Conservation (phyloP, 2,329 filamentous ascomycete species). For the Botrytis byssoidea region DNA sequence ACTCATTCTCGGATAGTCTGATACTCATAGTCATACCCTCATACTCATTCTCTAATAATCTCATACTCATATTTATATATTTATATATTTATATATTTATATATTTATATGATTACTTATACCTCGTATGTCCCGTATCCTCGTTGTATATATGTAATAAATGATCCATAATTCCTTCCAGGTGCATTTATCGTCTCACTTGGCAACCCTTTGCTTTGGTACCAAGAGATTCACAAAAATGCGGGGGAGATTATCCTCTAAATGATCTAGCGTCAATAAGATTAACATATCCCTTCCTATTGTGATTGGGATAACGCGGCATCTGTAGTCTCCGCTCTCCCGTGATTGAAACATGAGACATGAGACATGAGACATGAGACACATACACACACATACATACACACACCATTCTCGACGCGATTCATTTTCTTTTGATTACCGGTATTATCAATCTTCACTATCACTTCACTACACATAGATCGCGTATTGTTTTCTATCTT, state of each 20-base stretch:
- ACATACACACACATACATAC: too few species aligned
- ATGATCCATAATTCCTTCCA: not conserved
- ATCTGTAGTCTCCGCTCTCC: not conserved
- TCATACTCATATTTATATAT: too few species aligned
- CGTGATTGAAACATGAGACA: not conserved
- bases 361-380: too few species aligned
- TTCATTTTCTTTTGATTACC: not conserved
- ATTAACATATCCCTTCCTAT: not conserved
- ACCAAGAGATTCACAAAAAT: not conserved
- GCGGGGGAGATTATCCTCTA: constrained; percentile 7
- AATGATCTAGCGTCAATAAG: not conserved
- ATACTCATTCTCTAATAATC: too few species aligned
- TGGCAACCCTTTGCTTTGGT: not conserved
- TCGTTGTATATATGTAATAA: too few species aligned
- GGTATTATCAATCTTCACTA: not conserved
- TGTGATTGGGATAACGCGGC: not conserved
- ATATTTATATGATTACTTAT: too few species aligned
- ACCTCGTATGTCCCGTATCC: too few species aligned
- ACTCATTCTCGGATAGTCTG: too few species aligned
- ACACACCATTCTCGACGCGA: not conserved
- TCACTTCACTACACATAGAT: not conserved
- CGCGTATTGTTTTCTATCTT: not conserved
- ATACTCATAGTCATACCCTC: too few species aligned
- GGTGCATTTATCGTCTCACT: not conserved
- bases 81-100: too few species aligned